Percentiles rank a stretch among this genome's conserved stretches.
These are phyloP conservation scores for Pascua guehoae DNA, from an alignment of 1,284 basidiomycete genomes.

Conservation along the genomic window DNA sequence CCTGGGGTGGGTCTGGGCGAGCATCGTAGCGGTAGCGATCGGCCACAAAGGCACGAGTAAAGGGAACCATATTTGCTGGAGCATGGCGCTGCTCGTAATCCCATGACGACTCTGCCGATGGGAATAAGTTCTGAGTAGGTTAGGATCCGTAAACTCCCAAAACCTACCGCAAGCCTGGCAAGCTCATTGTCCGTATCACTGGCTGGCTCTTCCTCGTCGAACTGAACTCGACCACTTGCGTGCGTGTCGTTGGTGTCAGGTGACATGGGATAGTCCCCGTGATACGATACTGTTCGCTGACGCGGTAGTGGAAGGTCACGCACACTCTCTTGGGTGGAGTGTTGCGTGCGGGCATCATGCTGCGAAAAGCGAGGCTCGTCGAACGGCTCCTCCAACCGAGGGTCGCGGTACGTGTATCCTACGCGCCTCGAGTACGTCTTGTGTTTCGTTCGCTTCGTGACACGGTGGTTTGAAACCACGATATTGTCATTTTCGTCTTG, in stretches of 20 bases:
- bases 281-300: too few species aligned
- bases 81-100: not conserved
- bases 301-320: too few species aligned
- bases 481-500: too few species aligned
- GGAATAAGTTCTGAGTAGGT: slow-evolving; percentile 1
- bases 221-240: not conserved
- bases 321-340: too few species aligned
- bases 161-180: too few species aligned
- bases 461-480: not conserved
- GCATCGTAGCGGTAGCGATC: not conserved
- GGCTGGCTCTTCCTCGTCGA: too few species aligned
- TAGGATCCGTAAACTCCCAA: too few species aligned
- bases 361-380: not conserved
- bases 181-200: too few species aligned
- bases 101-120: not conserved
- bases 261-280: not conserved
- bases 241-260: too few species aligned
- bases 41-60: not conserved
- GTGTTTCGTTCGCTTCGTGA: not conserved
- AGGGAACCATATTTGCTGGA: not conserved
- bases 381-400: not conserved
- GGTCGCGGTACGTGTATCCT: not conserved
- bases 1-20: not conserved
- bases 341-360: not conserved
- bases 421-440: slow-evolving; percentile 1